These are phyloP conservation scores for Aurantiochytrium sp. DNA, from an alignment of 108 stramenopile genomes.

Conservation along the genomic window DNA sequence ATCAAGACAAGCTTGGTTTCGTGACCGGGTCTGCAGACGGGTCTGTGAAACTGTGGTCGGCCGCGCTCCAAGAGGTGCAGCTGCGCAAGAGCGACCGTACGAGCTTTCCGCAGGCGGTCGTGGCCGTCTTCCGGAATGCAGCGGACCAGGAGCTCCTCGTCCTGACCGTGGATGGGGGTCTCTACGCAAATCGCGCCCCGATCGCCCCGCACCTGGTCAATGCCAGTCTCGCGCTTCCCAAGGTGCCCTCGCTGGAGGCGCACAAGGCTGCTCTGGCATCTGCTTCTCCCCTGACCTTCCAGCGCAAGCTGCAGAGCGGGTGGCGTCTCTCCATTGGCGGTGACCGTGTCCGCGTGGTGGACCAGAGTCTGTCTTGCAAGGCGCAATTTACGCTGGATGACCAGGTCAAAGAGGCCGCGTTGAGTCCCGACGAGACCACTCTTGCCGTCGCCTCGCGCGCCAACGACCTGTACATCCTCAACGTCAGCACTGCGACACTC, in stretches of 20 bases:
- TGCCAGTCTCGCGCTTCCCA: background rate
- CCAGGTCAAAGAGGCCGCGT: background rate
- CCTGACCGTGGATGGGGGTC: background rate
- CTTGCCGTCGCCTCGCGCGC: background rate
- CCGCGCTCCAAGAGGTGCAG: background rate
- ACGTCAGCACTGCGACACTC: background rate
- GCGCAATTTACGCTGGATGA: background rate
- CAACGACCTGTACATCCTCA: constrained; percentile 5
- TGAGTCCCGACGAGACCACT: background rate
- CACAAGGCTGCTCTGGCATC: background rate
- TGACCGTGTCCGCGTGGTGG: background rate
- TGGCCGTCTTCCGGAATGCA: background rate
- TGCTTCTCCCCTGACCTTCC: background rate
- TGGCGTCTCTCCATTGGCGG: background rate
- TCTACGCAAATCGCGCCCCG: background rate
- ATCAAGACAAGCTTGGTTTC: background rate
- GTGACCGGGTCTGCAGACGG: background rate
- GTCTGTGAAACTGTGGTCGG: background rate
- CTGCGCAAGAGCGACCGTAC: background rate
- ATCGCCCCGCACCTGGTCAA: background rate
- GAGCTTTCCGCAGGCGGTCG: background rate
- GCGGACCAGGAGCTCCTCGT: background rate
- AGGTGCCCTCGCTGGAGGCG: background rate
- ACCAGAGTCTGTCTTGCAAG: background rate
- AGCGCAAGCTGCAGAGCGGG: background rate